Base-by-base conservation (phyloP, 768 basidiomycete species). In the Tulasnella sp. region DNA sequence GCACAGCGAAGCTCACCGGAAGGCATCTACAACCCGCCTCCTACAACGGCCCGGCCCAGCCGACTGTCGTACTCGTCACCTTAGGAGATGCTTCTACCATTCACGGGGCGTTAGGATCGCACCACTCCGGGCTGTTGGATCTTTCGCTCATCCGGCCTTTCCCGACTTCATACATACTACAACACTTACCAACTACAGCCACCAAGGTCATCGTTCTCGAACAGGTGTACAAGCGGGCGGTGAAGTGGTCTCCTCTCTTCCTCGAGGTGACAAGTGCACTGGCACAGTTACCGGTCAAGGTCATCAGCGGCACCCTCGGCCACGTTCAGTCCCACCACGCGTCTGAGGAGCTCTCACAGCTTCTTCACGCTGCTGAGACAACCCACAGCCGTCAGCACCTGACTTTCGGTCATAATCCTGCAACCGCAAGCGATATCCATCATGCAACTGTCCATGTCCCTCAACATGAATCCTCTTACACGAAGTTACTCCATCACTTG, bases 401-500 rank as follows among this genome's bases (percentile, higher is more conserved):
- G 70, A 66, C 21, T 67, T 69, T 9, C 62, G 71, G 21, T 69
- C 76, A 3, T n/a, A 17, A 29, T 21, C 30, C n/a, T 7, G 63
- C 73, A 9, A 64, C 50, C 43, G 29, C 22, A 8, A 7, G 4
- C 8, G 66, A 69, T n/a, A 61, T 72, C 19, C 53, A 68, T 25
- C 59, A 73, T 22, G 60, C 70, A 30, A 59, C 73, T 1, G 82
- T 84, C 9, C 81, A 84, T 62, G 73, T 92, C n/a, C 96, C 96
- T 9, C 82, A 82, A 67, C 89, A 94, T 68, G 96, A 99, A 73
- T 73, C 80, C 1, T 84, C 92, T 9, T 98, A 98, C 75, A 92
- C 87, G 62, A 87, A 85, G 69, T 85, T 97, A 24, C 80, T 99
- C 56, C 70, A 77, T 4, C 85, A 89, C 59, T 74, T 96, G 31